Base-by-base conservation (phyloP, 2,329 filamentous ascomycete species). In the Sclerotinia glacialis region DNA sequence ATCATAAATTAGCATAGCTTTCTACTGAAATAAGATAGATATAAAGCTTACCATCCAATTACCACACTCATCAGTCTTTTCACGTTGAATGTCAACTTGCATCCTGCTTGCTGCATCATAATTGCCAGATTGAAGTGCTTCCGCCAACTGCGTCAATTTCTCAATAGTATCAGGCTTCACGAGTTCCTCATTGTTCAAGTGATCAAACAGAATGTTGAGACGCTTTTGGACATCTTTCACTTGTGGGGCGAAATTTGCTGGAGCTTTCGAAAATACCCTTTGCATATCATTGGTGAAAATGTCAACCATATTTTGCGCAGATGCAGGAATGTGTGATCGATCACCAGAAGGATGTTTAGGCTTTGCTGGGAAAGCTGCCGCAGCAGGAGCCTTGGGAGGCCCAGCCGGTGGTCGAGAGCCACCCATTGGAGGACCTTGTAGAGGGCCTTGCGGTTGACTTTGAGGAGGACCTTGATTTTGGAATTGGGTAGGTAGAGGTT, bases 201-300 rank as follows among this genome's bases (percentile, higher is more conserved):
- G 93, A 76, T 99, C 94, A 77, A 97, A 98, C n/a, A 99, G 82
- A 60, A 97, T 88, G 74, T 91, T 91, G 67, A 99, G 84, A 37
- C 95, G 88, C 80, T 97, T 97, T 77, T 97, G 92, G 2, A 93
- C 95, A 77, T 98, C 95, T 74, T 92, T 91, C 26, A 99, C 93
- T 77, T 98, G 93, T 18, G 88, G 85, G 70, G 91, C 89, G 80
- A 95, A 97, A 21, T 89, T 88, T n/a, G 89, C 82, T 23, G 95
- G 95, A 0, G 95, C 95, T 72, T 92, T 90, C 42, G 88, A 81
- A 68, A 93, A 93, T 65, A 99, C 91, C 44, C 93, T 90, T 73
- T 94, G 89, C 86, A 98, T 93, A 73, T 98, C 94, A 42, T 85
- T 84, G 64, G 82, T 89, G 58, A 99, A 83, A 47, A 96, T 86